These are phyloP conservation scores for Colletotrichum horii DNA, from an alignment of 2,329 filamentous ascomycete genomes.

Conservation along the genomic window DNA sequence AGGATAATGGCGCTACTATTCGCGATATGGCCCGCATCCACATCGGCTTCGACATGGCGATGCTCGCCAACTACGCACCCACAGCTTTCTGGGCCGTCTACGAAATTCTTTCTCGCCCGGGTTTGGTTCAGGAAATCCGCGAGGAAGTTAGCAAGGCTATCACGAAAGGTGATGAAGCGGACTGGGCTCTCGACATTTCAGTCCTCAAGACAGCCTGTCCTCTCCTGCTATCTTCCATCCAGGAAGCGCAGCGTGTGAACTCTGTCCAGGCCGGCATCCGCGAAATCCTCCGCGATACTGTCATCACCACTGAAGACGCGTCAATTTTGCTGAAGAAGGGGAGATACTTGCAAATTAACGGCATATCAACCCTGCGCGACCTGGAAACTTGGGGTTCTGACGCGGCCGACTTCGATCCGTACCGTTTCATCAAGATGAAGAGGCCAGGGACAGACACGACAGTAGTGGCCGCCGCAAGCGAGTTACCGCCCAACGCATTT, in stretches of 20 bases:
- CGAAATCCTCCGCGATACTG: constrained; percentile 33
- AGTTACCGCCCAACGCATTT: not conserved
- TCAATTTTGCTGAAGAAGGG: constrained; percentile 41
- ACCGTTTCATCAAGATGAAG: constrained; percentile 30
- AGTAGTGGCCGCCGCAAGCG: not conserved
- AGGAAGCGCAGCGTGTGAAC: constrained; percentile 39
- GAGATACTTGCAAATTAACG: constrained; percentile 38
- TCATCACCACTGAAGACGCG: constrained; percentile 32
- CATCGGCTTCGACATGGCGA: constrained; percentile 29
- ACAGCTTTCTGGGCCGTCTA: constrained; percentile 50
- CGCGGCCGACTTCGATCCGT: constrained; percentile 27
- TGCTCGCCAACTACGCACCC: constrained; percentile 46
- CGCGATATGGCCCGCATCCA: not conserved
- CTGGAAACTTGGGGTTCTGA: constrained; percentile 31
- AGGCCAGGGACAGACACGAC: not conserved
- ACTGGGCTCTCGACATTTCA: constrained; percentile 33
- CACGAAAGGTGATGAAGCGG: not conserved
- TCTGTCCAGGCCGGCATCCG: constrained; percentile 31
- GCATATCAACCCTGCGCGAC: not conserved
- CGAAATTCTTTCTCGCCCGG: constrained; percentile 44
- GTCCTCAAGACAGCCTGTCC: constrained; percentile 37
- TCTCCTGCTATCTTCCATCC: constrained; percentile 36
- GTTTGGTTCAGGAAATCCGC: constrained; percentile 41
- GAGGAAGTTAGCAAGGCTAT: constrained; percentile 37
- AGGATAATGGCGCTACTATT: not conserved